Evolutionary conservation across 116 monocot species (phyloP).

Genomic region (Trichopus zeylanicus): DNA sequence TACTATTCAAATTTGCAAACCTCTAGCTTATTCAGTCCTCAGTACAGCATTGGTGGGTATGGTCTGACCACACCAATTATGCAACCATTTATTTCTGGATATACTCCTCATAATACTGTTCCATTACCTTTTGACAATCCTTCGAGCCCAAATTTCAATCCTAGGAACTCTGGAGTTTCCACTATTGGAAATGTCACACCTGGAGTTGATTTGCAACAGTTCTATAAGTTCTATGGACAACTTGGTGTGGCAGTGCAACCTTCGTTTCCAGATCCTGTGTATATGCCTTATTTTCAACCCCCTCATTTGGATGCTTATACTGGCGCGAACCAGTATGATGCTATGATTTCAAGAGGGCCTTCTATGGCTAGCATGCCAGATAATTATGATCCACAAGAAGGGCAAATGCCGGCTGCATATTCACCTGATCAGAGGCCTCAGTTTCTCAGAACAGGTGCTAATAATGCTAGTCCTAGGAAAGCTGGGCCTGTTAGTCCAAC

Average conservation of each 20-base stretch:
- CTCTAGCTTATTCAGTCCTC: constrained; percentile 39
- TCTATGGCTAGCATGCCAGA: constrained; percentile 19
- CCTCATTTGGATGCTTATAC: constrained; percentile 40
- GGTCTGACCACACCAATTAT: constrained; percentile 43
- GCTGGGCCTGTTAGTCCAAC: constrained; percentile 28
- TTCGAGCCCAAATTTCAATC: constrained; percentile 25
- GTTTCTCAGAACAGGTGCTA: constrained; percentile 24
- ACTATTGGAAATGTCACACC: constrained; percentile 17
- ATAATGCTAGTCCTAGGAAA: constrained; percentile 22
- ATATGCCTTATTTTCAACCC: constrained; percentile 55
- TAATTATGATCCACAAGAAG: constrained; percentile 36
- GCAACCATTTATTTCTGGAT: constrained; percentile 44
- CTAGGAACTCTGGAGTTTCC: constrained; percentile 28
- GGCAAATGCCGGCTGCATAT: constrained; percentile 7
- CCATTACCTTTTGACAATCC: constrained; percentile 47
- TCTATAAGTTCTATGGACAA: constrained; percentile 64
- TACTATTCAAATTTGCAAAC: constrained; percentile 54
- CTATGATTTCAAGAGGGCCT: constrained; percentile 23
- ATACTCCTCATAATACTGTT: constrained; percentile 48
- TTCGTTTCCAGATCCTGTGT: constrained; percentile 44
- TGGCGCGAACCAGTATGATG: constrained; percentile 35
- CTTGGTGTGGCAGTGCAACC: constrained; percentile 39
- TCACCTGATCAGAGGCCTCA: constrained; percentile 41
- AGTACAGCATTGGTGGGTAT: constrained; percentile 49
- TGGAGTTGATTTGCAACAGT: constrained; percentile 34